Base-by-base conservation (phyloP, 345 rosid species). In the Euphorbia tirucalli region DNA sequence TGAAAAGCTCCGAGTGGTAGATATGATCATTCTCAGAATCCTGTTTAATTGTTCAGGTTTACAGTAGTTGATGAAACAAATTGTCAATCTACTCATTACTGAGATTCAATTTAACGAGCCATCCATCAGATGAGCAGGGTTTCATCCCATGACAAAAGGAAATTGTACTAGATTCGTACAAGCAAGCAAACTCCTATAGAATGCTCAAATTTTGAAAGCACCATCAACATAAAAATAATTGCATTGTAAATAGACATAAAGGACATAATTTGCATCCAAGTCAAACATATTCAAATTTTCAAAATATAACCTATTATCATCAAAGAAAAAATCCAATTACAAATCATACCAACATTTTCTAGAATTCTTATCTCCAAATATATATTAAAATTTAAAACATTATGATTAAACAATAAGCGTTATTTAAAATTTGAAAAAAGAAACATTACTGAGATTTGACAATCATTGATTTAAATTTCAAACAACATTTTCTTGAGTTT, bases 11-110 rank as follows among this genome's bases (percentile, higher is more conserved):
- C 2, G 98, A 94, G 74, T 92, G 98, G 81, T 94, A 94, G 73
- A 94, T 92, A 84, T 94, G 89, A 70, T 94, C 98, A 85, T 88
- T 94, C 81, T 89, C 97, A 70, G 98, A 85, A 80, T 94, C 98
- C 98, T 94, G 87, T 76, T 30, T 32, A 46, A 58, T n/a, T 7
- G 13, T 52, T 54, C 39, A n/a, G 9, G n/a, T 46, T 43, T 9
- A 66, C 43, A 73, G 46, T 66, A 77, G 28, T 65, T 19, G 16
- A 61, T 74, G 65, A 66, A 24, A 19, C 31, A 39, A 31, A 69
- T 7, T n/a, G n/a, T 63, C 50, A 48, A 24, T 35, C 27, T 57
- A 35, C 71, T 27, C 21, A 55, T 48, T 25, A 68, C 28, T 55
- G 65, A 52, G 19, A 37, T 64, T 64, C 68, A 41, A 41, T 22